phyloP scores from a whole-genome alignment of 306 rosid species.

The Lathyrus tuberosus region DNA sequence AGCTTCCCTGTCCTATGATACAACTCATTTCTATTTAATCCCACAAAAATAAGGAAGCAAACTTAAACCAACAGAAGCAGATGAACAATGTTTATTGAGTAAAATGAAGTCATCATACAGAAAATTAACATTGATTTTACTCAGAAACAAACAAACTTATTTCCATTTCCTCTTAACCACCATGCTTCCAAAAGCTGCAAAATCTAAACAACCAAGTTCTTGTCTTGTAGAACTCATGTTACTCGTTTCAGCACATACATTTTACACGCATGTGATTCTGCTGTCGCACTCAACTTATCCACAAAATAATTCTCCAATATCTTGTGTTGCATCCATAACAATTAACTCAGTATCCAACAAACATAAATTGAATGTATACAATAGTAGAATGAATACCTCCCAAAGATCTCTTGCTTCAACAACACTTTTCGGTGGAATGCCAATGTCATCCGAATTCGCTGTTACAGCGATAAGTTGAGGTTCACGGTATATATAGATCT shows the following conservation, averaged over 20 bases:
- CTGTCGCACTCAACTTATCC: slow-evolving; percentile 63
- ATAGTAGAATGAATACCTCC: too few species aligned
- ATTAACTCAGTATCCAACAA: too few species aligned
- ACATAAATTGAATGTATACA: too few species aligned
- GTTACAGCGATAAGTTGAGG: slow-evolving; percentile 41
- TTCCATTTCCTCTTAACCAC: background rate
- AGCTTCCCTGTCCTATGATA: too few species aligned
- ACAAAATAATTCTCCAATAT: slow-evolving; percentile 57
- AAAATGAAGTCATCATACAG: too few species aligned
- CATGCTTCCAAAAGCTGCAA: slow-evolving; percentile 8
- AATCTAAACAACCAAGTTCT: background rate
- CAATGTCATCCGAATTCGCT: slow-evolving; percentile 87
- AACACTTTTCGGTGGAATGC: slow-evolving; percentile 60
- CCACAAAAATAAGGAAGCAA: too few species aligned
- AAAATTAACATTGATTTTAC: too few species aligned
- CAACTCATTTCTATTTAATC: too few species aligned
- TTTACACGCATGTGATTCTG: slow-evolving; percentile 72
- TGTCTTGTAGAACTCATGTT: slow-evolving; percentile 42
- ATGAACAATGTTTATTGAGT: too few species aligned
- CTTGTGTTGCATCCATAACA: slow-evolving; percentile 66
- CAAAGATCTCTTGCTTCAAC: too few species aligned
- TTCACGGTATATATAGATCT: slow-evolving; percentile 48
- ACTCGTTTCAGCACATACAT: slow-evolving; percentile 73
- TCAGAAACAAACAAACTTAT: background rate
- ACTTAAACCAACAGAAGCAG: too few species aligned